A percentile compares a stretch with the other conserved stretches of the same genome.
These are phyloP conservation scores for Blastobotrys attinorum DNA, from an alignment of 805 yeast genomes.

Conservation along the genomic window DNA sequence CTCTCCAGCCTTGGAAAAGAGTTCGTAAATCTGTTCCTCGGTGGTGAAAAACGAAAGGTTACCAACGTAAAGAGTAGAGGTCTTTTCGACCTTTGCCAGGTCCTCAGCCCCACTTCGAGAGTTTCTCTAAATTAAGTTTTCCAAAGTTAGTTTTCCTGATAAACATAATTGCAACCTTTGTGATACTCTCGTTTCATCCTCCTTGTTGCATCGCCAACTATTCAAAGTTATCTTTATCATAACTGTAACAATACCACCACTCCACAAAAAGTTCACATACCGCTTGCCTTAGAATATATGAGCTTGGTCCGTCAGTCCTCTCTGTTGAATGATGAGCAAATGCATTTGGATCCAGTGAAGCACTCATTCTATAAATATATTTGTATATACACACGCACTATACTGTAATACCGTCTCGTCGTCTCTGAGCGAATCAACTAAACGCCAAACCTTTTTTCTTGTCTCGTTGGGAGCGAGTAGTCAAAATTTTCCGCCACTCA, in stretches of 20 bases:
- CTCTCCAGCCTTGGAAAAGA: constrained; percentile 46
- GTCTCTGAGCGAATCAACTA: too few species aligned
- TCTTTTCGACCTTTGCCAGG: constrained; percentile 54
- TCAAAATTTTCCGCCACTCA: too few species aligned
- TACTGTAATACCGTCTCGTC: too few species aligned
- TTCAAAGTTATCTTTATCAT: too few species aligned
- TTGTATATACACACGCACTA: too few species aligned
- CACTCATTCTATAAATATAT: too few species aligned
- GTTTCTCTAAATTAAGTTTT: constrained; percentile 13
- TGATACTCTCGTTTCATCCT: too few species aligned
- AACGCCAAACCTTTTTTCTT: too few species aligned
- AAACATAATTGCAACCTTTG: too few species aligned
- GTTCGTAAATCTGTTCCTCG: constrained; percentile 87
- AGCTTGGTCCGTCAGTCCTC: constrained; percentile 29
- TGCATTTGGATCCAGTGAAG: constrained; percentile 1
- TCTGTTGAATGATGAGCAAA: constrained; percentile 29
- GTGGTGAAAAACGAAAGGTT: constrained; percentile 84
- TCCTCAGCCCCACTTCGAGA: constrained; percentile 38
- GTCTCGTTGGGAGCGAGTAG: too few species aligned
- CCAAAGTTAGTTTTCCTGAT: constrained; percentile 3
- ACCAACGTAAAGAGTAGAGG: constrained; percentile 84
- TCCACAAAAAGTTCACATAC: constrained; percentile 12
- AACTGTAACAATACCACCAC: not conserved
- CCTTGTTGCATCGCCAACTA: too few species aligned
- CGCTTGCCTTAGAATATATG: constrained; percentile 29